Evolutionary conservation across 2,329 filamentous ascomycete species (phyloP), one percentile per base, ranked within the genome.

Genomic region (Aspergillus oerlinghausenensis): DNA sequence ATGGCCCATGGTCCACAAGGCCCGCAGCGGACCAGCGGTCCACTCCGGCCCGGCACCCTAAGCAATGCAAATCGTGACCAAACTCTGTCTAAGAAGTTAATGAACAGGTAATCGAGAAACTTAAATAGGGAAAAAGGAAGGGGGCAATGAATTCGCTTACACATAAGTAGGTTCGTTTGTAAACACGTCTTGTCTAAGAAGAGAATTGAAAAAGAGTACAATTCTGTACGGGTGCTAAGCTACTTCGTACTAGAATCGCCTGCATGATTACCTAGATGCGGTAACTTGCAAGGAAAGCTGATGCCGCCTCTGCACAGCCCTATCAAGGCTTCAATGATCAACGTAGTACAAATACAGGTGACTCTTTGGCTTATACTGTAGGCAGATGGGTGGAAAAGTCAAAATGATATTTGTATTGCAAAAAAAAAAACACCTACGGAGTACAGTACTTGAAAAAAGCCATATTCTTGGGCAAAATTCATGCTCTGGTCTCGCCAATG

Each of bases 21-120:
- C 63, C 62, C 62, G 58, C 61, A 52, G 63, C 62, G 62, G 60
- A 63, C 63, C 61, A 52, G 63, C 61, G 62, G 60, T 64, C 63
- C 63, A 65, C 62, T 63, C 63, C 63, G 63, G 63, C 43, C 63
- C 63, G 63, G 58, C 59, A 63, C 56, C 54, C 62, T 62, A 63
- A 62, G 63, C 62, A 63, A 56, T 61, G 63, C 61, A 63, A 64
- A 64, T 63, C 62, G 47, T 61, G 42, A 45, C 42, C 42, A 45
- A 45, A 45, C n/a, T 45, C 42, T 23, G 50, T 49, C 19, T 28
- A 48, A 55, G 52, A 21, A 47, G 28, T 50, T 49, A 45, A 25
- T 25, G 51, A 49, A 54, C 43, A 54, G 38, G 40, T 49, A 35
- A 48, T 47, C 35, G 47, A 25, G 40, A 53, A 50, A 52, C 5